Evolutionary conservation across 1,284 basidiomycete genomes (phyloP), one percentile per base, ranked within the genome.

Genomic region (Trichosporon sp.): DNA sequence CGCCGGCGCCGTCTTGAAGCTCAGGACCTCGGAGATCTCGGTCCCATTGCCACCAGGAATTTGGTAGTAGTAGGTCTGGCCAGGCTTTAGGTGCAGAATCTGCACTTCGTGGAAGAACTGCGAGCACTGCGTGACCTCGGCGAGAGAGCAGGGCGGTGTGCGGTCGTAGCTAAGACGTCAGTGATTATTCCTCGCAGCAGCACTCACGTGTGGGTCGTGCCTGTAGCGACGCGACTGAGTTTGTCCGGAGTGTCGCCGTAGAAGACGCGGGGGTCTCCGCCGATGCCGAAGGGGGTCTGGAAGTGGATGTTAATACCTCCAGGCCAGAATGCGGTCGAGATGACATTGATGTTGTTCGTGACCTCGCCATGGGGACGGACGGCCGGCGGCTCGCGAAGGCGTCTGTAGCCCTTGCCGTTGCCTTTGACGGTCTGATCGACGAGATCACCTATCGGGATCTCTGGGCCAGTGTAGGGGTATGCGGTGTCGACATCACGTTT

Each of bases 281-380:
- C 70, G 54, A 74, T 72, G 4, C 72, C 73, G 59, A 71, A 73
- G 2, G 73, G 71, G 4, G 73, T 74, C 63, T 70, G 69, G 68
- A 74, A 74, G 65, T 74, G 73, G 19, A 74, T 54, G 61, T 73
- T 70, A 49, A 74, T 69, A 19, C 73, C 73, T 23, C 49, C 59
- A n/a, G 71, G 72, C 44, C 67, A 56, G 62, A 62, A 70, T 6
- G 72, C 65, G 10, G 64, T 63, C 9, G 66, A 67, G 56, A 74
- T 73, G 63, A 71, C 70, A 58, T 74, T 74, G 70, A 74, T 73
- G 69, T 74, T 74, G 69, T 74, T 74, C 33, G 68, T 73, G 25
- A 70, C 60, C 25, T 65, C 66, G 27, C 36, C 36, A 1, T 58
- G 60, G n/a, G 65, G 65, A 3, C 34, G 19, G 2, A 67, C 65